Base-by-base conservation (phyloP, 2,329 filamentous ascomycete species). In the Coniochaeta hoffmannii region DNA sequence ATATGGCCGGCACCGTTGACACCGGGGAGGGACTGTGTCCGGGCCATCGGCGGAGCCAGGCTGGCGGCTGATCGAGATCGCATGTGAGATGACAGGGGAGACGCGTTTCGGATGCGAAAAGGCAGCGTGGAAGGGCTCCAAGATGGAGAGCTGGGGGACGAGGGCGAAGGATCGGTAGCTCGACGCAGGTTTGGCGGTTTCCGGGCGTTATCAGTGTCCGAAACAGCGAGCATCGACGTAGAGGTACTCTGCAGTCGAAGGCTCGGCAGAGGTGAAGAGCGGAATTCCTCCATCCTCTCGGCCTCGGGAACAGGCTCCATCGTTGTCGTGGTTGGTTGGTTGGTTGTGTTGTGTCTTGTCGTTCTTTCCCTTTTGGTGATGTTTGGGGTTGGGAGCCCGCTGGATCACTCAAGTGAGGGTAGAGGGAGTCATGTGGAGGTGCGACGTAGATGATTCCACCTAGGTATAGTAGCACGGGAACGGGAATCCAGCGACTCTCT, bases 251-350 rank as follows among this genome's bases (percentile, higher is more conserved):
- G 76, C 24, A 81, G 68, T 57, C 79, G 77, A 46, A 83, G 68
- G 30, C 73, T 75, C 36, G 81, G 79, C 35, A 83, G 71, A 61
- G 81, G 81, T 53, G 80, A 78, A 55, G 81, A 71, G 59, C 76
- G 79, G 66, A 86, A 87, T 67, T 82, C 81, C 74, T 86, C 82
- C 78, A 87, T 82, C 60, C 82, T 77, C 74, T 86, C 81, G 52
- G 83, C 84, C 73, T 87, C 83, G 61, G 83, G 83, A 64, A 87
- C 83, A 57, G 83, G 81, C 70, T 87, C 83, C 83, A 87, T 87
- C 11, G 22, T 46, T 46, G 41, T 46, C 30, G 30, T 8, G 30
- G 7, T 12, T 7, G 7, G 30, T 12, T 7, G 12, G 7, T 32
- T 7, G 30, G 4, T 8, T 15, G 41, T 26, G 11, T 24, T 46